Percentiles rank a stretch among this genome's conserved stretches.
phyloP scores from a whole-genome alignment of 2,329 filamentous ascomycete species.

The Allantophomopsis cytisporea region DNA sequence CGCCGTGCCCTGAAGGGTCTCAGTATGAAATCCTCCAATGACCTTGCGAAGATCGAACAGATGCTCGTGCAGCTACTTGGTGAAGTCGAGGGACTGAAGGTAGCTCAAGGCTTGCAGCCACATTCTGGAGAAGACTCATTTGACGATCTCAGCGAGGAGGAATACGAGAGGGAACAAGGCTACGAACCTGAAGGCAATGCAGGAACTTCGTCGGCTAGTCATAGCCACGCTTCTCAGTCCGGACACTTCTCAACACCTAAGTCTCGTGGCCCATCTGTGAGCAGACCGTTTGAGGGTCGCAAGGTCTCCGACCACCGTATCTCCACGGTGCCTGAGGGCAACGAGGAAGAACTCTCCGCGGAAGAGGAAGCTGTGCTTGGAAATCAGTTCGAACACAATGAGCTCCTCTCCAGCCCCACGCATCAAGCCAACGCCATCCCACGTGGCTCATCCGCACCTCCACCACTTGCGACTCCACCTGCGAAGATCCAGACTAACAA shows the following conservation, averaged over 20 bases:
- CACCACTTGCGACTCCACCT: constrained; percentile 42
- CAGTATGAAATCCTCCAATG: constrained; percentile 75
- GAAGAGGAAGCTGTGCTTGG: constrained; percentile 34
- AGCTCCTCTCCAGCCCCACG: constrained; percentile 46
- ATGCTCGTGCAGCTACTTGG: constrained; percentile 86
- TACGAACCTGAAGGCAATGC: constrained; percentile 77
- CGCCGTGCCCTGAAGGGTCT: constrained; percentile 85
- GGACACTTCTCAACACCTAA: constrained; percentile 55
- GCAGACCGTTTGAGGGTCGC: constrained; percentile 21
- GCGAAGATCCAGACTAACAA: constrained; percentile 23
- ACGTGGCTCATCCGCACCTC: constrained; percentile 32
- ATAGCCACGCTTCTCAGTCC: constrained; percentile 52
- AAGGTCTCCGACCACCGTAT: constrained; percentile 66
- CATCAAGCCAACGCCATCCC: constrained; percentile 29
- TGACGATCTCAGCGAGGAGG: constrained; percentile 50
- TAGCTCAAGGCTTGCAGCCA: constrained; percentile 33
- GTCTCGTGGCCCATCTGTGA: constrained; percentile 30
- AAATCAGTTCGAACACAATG: constrained; percentile 43
- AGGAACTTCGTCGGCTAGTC: constrained; percentile 57
- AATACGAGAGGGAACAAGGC: constrained; percentile 54
- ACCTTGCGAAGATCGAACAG: constrained; percentile 77
- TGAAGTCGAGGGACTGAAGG: constrained; percentile 78
- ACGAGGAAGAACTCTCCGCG: constrained; percentile 47
- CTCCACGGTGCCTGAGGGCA: constrained; percentile 76
- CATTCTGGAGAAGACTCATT: constrained; percentile 49